Percentiles rank a stretch among this genome's conserved stretches.
phyloP scores from a whole-genome alignment of 2,329 filamentous ascomycete species.

The Sporothrix inflata region DNA sequence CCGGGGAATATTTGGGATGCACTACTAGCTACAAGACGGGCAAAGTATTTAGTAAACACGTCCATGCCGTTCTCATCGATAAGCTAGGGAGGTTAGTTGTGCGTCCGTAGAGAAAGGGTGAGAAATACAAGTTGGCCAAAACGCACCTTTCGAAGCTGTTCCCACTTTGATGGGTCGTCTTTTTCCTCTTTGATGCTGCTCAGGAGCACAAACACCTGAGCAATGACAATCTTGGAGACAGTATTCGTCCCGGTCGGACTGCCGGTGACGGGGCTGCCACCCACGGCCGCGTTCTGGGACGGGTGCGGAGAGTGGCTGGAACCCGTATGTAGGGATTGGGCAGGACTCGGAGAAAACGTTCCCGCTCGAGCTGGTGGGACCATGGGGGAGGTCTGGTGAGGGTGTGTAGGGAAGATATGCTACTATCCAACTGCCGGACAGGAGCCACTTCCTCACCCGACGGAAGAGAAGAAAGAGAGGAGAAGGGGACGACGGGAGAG shows the following conservation, averaged over 20 bases:
- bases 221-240: slow-evolving; percentile 90
- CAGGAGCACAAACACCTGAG: slow-evolving; percentile 91
- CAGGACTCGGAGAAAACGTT: slow-evolving; percentile 66
- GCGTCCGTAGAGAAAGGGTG: neutral
- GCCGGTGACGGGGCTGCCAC: slow-evolving; percentile 64
- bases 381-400: slow-evolving; percentile 47
- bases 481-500: neutral
- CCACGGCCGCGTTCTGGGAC: slow-evolving; percentile 59
- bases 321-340: slow-evolving; percentile 61
- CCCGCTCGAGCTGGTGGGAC: slow-evolving; percentile 64
- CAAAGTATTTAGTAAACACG: slow-evolving; percentile 94
- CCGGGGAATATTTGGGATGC: slow-evolving; percentile 87
- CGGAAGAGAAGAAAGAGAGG: slow-evolving; percentile 29
- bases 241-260: slow-evolving; percentile 66
- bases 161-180: slow-evolving; percentile 84
- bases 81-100: slow-evolving; percentile 57
- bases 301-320: slow-evolving; percentile 59
- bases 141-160: slow-evolving; percentile 87
- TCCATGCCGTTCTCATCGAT: slow-evolving; percentile 99
- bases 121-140: neutral
- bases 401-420: slow-evolving; percentile 32
- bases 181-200: slow-evolving; percentile 95
- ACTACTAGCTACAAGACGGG: slow-evolving; percentile 88
- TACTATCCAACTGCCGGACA: slow-evolving; percentile 36
- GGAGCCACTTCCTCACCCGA: slow-evolving; percentile 36